phyloP scores from a whole-genome alignment of 306 rosid species.

The Glycyrrhiza uralensis region DNA sequence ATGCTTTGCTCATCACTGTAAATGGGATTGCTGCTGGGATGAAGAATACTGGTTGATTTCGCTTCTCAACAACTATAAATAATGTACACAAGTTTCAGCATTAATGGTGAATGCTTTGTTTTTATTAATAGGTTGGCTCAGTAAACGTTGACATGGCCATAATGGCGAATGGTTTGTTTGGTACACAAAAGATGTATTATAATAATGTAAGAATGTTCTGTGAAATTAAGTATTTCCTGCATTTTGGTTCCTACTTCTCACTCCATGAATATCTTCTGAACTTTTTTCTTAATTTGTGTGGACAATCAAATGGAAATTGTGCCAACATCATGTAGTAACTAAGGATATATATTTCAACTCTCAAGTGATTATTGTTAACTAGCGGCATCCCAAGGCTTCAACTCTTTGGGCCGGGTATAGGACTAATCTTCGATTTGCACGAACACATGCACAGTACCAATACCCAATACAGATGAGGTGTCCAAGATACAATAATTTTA shows the following conservation, averaged over 20 bases:
- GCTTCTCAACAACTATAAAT: slow-evolving; percentile 23
- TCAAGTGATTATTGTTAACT: slow-evolving; percentile 4
- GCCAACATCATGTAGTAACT: neutral
- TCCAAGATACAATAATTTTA: too few relatives aligned
- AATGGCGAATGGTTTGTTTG: neutral
- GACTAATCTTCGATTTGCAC: too few relatives aligned
- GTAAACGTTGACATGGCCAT: neutral
- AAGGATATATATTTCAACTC: neutral
- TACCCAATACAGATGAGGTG: too few relatives aligned
- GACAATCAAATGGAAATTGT: neutral
- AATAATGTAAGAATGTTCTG: neutral
- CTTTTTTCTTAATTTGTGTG: neutral
- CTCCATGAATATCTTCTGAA: neutral
- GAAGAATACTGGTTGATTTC: slow-evolving; percentile 82
- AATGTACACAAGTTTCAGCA: neutral
- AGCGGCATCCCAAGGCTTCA: too few relatives aligned
- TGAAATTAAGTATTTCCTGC: neutral
- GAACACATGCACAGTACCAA: too few relatives aligned
- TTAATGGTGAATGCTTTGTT: neutral
- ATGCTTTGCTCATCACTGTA: slow-evolving; percentile 87
- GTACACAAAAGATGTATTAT: neutral
- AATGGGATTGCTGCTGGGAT: slow-evolving; percentile 97
- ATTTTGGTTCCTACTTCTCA: neutral
- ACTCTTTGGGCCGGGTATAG: too few relatives aligned
- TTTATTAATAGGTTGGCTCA: neutral